Conservation (phyloP, 2,329 filamentous ascomycete species). For the Dactylellina drechsleri region DNA sequence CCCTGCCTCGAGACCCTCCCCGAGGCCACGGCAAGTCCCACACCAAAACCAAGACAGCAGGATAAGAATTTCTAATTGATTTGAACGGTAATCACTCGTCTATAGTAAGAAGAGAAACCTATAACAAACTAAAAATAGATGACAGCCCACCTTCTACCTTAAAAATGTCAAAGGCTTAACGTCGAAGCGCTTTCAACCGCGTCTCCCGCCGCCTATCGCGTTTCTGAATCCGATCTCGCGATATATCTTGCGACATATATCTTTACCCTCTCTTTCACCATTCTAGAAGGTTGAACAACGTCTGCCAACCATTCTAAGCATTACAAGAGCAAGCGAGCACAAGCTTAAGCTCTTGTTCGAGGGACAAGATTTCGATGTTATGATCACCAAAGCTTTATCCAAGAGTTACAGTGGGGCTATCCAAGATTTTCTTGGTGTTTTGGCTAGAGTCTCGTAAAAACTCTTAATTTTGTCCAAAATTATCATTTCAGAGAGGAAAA, state of each 20-base stretch:
- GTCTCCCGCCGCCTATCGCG: conserved; percentile 16
- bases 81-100: conserved; percentile 20
- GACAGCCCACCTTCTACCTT: background rate
- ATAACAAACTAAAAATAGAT: conserved; percentile 42
- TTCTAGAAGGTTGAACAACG: conserved; percentile 18
- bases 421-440: conserved; percentile 48
- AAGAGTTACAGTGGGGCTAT: conserved; percentile 39
- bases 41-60: conserved; percentile 19
- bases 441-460: conserved; percentile 23
- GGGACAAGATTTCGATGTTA: conserved; percentile 42
- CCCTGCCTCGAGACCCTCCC: conserved; percentile 21
- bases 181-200: conserved; percentile 6
- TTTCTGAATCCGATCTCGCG: conserved; percentile 1
- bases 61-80: conserved; percentile 54
- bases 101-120: conserved; percentile 36
- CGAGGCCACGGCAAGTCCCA: conserved; percentile 16
- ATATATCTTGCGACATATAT: background rate
- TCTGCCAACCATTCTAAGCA: conserved; percentile 21
- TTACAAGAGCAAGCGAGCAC: conserved; percentile 6
- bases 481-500: conserved; percentile 6
- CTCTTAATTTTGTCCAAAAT: background rate
- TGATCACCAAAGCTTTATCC: conserved; percentile 47
- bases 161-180: conserved; percentile 16
- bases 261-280: conserved; percentile 6
- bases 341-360: conserved; percentile 27